Percentiles rank a stretch among this genome's conserved stretches.
Evolutionary conservation across 352 stramenopile species (phyloP).

Genomic region (Phytophthora palmivora): DNA sequence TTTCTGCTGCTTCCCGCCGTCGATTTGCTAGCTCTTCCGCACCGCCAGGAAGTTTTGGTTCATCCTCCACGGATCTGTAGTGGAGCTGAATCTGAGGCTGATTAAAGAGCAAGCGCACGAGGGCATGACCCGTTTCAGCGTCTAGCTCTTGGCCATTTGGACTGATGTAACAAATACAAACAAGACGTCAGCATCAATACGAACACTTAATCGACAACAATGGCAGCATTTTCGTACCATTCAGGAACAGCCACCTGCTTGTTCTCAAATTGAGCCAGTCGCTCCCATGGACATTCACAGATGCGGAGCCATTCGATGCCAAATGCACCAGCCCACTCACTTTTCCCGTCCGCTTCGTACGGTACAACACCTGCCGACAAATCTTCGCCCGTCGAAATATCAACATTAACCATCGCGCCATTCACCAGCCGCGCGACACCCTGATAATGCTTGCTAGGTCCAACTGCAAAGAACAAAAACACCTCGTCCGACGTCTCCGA

Average conservation of each 20-base stretch:
- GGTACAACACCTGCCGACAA: constrained; percentile 55
- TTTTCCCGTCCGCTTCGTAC: constrained; percentile 61
- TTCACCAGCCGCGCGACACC: constrained; percentile 61
- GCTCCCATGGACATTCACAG: constrained; percentile 89
- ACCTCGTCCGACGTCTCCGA: constrained; percentile 81
- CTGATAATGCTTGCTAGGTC: constrained; percentile 83
- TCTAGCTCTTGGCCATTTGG: constrained; percentile 76
- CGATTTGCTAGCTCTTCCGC: constrained; percentile 77
- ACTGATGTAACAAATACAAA: constrained; percentile 37
- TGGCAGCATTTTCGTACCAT: constrained; percentile 45
- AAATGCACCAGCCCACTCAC: constrained; percentile 69
- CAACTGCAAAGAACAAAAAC: constrained; percentile 82
- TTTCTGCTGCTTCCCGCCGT: constrained; percentile 79
- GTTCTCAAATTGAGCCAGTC: constrained; percentile 74
- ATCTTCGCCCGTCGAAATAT: constrained; percentile 53
- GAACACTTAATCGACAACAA: neutral
- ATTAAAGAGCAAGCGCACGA: constrained; percentile 84
- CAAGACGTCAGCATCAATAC: constrained; percentile 10
- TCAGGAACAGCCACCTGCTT: constrained; percentile 65
- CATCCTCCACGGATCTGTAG: constrained; percentile 87
- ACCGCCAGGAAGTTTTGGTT: constrained; percentile 72
- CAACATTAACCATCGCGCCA: constrained; percentile 44
- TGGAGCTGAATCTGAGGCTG: constrained; percentile 85
- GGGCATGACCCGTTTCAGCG: constrained; percentile 64
- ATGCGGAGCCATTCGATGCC: constrained; percentile 87